Evolutionary conservation across 75 land plant genomes (phyloP), one percentile per base, ranked within the genome.

Genomic region (Selaginella tamariscina): DNA sequence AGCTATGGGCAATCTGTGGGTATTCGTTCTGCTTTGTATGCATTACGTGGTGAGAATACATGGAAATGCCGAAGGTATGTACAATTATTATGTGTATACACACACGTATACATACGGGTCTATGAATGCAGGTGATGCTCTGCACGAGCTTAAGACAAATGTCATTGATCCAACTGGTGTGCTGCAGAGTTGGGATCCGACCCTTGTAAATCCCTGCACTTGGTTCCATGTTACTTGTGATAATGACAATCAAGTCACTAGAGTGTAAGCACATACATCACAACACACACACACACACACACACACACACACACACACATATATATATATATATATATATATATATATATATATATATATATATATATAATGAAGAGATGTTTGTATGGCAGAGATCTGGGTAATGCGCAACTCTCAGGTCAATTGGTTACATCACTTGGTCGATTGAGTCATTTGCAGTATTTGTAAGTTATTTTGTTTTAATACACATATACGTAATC

Each of bases 151-250:
- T 5, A 59, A 59, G 26, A 59, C n/a, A 2, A 2, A 5, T 5
- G 9, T 59, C 26, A 59, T 59, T 5, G 62, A 59, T n/a, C 62
- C 62, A n/a, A 21, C 9, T 23, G 21, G 26, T 59, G 62, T 59
- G 5, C 62, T 59, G 9, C 62, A 59, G 26, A 59, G 62, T n/a
- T 59, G 62, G 62, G 26, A 59, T n/a, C 8, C 62, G 24, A 59
- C 62, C 18, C 62, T 59, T 5, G 62, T 59, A n/a, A 59, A 59
- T 59, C 62, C 62, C 21, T 59, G 62, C 21, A 59, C 62, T 59
- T 59, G 62, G 62, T 59, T 59, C 62, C 62, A 59, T 59, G 62
- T 59, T 23, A 59, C 62, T 59, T 59, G 62, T n/a, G 62, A 59
- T 23, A 59, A 59, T 59, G 62, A 59, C 21, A 59, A 59, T 27